Conservation (phyloP, 257 asterid species). For the Solanum pinnatisectum region DNA sequence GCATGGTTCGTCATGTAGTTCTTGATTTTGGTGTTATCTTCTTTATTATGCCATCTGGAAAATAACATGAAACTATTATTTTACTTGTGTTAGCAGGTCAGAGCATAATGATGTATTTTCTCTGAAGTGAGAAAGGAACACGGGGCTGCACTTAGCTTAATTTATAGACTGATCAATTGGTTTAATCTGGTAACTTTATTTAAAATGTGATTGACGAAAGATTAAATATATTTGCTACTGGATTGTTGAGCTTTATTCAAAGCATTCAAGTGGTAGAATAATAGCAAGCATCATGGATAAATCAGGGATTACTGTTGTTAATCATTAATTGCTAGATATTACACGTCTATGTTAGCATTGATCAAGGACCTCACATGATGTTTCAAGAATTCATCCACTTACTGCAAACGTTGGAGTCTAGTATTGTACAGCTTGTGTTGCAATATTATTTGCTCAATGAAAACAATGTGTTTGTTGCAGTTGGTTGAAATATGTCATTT, state of each 20-base stretch:
- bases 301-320: not conserved
- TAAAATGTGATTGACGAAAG: not conserved
- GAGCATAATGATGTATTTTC: not conserved
- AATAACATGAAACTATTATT: not conserved
- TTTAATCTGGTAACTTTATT: not conserved
- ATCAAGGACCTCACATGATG: not conserved
- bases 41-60: not conserved
- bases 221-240: not conserved
- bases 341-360: not conserved
- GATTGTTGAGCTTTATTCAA: not conserved
- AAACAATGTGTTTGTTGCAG: not conserved
- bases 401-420: not conserved
- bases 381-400: not conserved
- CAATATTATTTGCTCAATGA: not conserved
- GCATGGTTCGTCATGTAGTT: not conserved
- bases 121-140: not conserved
- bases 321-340: not conserved
- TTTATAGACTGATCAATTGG: not conserved
- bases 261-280: not conserved
- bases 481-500: not conserved
- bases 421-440: not conserved
- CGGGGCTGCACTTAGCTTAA: not conserved
- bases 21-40: not conserved
- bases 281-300: not conserved
- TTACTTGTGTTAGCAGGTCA: not conserved